These are phyloP conservation scores for Sonneratia alba DNA, from an alignment of 345 rosid genomes.

Conservation along the genomic window DNA sequence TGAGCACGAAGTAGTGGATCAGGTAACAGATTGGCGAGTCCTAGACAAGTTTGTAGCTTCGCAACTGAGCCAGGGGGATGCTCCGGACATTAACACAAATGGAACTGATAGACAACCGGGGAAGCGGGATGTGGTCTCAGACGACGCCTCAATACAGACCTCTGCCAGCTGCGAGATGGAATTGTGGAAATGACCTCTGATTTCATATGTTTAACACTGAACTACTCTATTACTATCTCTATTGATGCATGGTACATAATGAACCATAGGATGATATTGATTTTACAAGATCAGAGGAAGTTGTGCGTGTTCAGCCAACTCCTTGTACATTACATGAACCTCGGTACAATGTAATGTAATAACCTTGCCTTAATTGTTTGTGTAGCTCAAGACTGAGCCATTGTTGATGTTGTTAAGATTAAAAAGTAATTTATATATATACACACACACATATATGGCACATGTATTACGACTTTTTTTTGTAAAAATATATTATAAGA, in stretches of 20 bases:
- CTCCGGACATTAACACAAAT: slow-evolving; percentile 14
- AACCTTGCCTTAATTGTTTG: background rate
- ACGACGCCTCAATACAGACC: background rate
- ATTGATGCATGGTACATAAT: background rate
- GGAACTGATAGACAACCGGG: slow-evolving; percentile 13
- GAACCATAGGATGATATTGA: slow-evolving; percentile 14
- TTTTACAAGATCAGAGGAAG: slow-evolving; percentile 19
- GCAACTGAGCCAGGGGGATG: slow-evolving; percentile 60
- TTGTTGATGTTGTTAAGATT: background rate
- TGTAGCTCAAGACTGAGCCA: background rate
- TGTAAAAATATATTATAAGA: too few relatives aligned
- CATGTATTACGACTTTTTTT: background rate
- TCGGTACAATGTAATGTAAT: background rate
- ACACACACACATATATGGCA: background rate
- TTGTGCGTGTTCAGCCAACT: slow-evolving; percentile 16
- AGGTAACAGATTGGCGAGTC: slow-evolving; percentile 62
- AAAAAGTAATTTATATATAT: too few relatives aligned
- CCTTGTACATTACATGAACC: background rate
- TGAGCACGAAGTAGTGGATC: slow-evolving; percentile 26
- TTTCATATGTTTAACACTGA: background rate
- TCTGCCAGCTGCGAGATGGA: background rate
- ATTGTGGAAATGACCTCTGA: background rate
- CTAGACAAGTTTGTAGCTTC: slow-evolving; percentile 70
- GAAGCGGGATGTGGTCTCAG: slow-evolving; percentile 22
- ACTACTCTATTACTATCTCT: background rate